These are phyloP conservation scores for Ceratobasidium papillatum DNA, from an alignment of 1,284 basidiomycete genomes.

Conservation along the genomic window DNA sequence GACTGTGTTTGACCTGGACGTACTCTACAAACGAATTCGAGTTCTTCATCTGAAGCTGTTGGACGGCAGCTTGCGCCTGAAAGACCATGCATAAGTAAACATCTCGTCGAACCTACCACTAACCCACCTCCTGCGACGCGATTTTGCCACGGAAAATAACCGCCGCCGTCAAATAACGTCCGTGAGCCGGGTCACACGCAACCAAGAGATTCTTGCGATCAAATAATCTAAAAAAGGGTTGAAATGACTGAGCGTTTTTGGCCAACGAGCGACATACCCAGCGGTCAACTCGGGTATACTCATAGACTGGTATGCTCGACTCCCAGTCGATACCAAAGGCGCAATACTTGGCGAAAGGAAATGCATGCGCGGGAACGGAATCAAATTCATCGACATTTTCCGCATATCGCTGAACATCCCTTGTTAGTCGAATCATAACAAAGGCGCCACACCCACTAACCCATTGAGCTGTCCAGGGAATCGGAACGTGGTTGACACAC, in stretches of 20 bases:
- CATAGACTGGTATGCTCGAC: constrained; percentile 64
- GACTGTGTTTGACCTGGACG: constrained; percentile 48
- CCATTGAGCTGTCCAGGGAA: constrained; percentile 95
- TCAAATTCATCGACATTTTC: constrained; percentile 92
- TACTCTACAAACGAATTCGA: constrained; percentile 81
- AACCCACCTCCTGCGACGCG: constrained; percentile 76
- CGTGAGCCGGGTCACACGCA: constrained; percentile 83
- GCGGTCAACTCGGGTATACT: constrained; percentile 70
- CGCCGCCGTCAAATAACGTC: constrained; percentile 86
- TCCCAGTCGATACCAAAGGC: constrained; percentile 73
- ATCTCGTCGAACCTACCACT: constrained; percentile 58
- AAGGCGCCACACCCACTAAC: constrained; percentile 53
- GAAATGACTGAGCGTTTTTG: background rate
- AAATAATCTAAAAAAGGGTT: constrained; percentile 65
- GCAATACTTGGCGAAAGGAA: constrained; percentile 92
- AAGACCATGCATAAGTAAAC: constrained; percentile 43
- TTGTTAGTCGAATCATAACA: background rate
- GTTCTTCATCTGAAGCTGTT: constrained; percentile 73
- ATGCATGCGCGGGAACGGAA: constrained; percentile 89
- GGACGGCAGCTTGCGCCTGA: constrained; percentile 56
- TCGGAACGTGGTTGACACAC: constrained; percentile 87
- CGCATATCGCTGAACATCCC: constrained; percentile 75
- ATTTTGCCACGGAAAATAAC: constrained; percentile 88
- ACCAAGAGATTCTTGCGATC: constrained; percentile 82
- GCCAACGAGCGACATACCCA: constrained; percentile 46